Evolutionary conservation across 345 rosid species (phyloP).

Genomic region (Eucalyptus globulus): DNA sequence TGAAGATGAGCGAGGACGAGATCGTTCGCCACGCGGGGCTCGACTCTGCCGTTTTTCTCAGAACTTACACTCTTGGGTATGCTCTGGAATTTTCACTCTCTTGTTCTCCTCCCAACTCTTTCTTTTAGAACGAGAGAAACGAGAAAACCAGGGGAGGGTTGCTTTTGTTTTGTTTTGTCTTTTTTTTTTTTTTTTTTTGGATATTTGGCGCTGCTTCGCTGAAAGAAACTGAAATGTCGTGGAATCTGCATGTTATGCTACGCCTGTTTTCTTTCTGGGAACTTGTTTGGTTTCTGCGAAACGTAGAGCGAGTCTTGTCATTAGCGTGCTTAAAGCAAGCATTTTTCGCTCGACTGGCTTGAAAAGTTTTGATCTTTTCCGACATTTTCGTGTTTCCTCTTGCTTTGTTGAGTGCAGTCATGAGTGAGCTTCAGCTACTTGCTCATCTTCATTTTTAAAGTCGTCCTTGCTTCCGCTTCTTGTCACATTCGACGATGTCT

Average conservation of each 20-base stretch:
- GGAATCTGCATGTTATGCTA: not conserved
- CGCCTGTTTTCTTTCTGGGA: not conserved
- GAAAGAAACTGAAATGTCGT: not conserved
- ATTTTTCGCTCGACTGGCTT: not conserved
- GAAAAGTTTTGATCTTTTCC: not conserved
- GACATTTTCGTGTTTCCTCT: not conserved
- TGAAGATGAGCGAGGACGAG: constrained; percentile 72
- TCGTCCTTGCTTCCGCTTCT: not conserved
- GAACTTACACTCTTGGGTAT: constrained; percentile 90
- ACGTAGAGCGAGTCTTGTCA: not conserved
- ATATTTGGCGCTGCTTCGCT: not conserved
- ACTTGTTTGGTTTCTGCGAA: not conserved
- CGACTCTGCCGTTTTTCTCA: constrained; percentile 87
- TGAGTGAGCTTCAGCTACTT: not conserved
- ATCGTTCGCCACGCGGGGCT: constrained; percentile 87
- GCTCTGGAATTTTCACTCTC: not conserved
- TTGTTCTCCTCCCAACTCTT: not conserved
- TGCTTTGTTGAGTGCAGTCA: not conserved
- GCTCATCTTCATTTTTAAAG: not conserved
- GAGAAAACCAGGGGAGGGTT: not conserved
- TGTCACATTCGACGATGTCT: not conserved
- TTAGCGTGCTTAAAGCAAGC: not conserved
- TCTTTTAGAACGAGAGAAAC: not conserved
- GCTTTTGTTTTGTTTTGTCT: not conserved
- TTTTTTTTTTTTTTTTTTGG: not conserved